Conservation (phyloP, 2,329 filamentous ascomycete genomes). For the Allantophomopsis lycopodina region DNA sequence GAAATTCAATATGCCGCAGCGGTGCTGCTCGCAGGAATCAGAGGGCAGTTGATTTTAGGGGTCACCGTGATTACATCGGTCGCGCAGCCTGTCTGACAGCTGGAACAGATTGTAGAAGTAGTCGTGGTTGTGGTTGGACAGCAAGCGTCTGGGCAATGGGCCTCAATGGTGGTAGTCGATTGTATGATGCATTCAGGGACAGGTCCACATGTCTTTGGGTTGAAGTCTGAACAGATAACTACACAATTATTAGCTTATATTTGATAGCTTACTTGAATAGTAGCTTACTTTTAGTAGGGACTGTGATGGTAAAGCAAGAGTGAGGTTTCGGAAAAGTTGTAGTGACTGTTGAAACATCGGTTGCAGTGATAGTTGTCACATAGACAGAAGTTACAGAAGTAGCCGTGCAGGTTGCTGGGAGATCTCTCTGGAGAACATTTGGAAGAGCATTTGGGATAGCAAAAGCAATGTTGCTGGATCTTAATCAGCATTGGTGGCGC, state of each 20-base stretch:
- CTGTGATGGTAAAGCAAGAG: slow-evolving; percentile 15
- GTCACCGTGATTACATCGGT: slow-evolving; percentile 10
- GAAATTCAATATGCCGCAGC: too few species aligned
- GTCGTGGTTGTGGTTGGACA: slow-evolving; percentile 22
- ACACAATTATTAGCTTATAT: too few species aligned
- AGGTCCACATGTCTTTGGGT: slow-evolving; percentile 2
- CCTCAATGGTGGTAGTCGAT: slow-evolving; percentile 17
- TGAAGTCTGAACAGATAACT: slow-evolving; percentile 2
- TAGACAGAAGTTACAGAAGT: too few species aligned
- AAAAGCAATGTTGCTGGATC: too few species aligned
- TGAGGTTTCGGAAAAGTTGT: slow-evolving; percentile 6
- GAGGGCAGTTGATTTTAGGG: slow-evolving; percentile 11
- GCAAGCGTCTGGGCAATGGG: slow-evolving; percentile 23
- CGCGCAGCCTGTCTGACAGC: slow-evolving; percentile 14
- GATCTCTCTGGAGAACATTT: too few species aligned
- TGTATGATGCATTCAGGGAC: slow-evolving; percentile 6
- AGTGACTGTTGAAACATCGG: slow-evolving; percentile 1
- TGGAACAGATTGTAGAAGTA: slow-evolving; percentile 11
- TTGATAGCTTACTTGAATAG: background rate
- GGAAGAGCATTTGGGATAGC: too few species aligned
- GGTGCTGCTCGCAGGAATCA: too few species aligned
- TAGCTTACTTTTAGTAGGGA: slow-evolving; percentile 4
- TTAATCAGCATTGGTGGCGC: too few species aligned
- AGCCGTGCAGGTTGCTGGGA: too few species aligned
- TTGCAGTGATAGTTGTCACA: too few species aligned